Evolutionary conservation across 805 yeast species (phyloP), one percentile per base, ranked within the genome.

Genomic region (Wickerhamiella qilinensis): DNA sequence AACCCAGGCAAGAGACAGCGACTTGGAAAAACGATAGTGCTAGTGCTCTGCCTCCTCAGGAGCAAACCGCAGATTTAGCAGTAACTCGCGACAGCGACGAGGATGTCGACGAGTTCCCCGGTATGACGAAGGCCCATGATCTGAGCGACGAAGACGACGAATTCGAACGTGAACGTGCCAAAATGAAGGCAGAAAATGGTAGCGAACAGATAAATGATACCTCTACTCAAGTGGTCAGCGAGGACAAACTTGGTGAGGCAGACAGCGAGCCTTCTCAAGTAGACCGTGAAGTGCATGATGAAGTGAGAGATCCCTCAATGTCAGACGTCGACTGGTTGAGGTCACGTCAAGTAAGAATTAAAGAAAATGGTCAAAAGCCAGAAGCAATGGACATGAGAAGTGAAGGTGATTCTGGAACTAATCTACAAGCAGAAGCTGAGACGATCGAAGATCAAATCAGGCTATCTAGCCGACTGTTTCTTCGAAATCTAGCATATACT

Each of bases 291-390:
- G n/a, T n/a, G n/a, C n/a, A n/a, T n/a, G n/a, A 39, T 7, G 41
- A 59, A 3, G 74, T 71, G 5, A 59, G 59, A 27, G 71, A 73
- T 47, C 72, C 68, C 40, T 59, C 50, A 12, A 66, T 80, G 12
- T 68, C 85, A 12, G 94, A 86, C 60, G 58, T 81, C 38, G 94
- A 86, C 41, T 86, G 97, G 97, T 67, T 86, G 43, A 74, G 75
- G 51, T 70, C 68, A 48, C 74, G 81, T 56, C 70, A 91, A 57
- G 71, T 68, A 18, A 71, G 91, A 53, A 81, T 86, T 42, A 68
- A 61, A 45, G 83, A 75, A 30, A 46, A 43, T n/a, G 51, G 40
- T 3, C 51, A 47, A 38, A 36, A 27, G 25, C 33, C 25, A 20
- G 31, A 33, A 32, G n/a, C n/a, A n/a, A n/a, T n/a, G n/a, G n/a